Percentiles rank a stretch among this genome's conserved stretches.
phyloP scores from a whole-genome alignment of 2,329 filamentous ascomycete species.

The Elsinoe batatas region DNA sequence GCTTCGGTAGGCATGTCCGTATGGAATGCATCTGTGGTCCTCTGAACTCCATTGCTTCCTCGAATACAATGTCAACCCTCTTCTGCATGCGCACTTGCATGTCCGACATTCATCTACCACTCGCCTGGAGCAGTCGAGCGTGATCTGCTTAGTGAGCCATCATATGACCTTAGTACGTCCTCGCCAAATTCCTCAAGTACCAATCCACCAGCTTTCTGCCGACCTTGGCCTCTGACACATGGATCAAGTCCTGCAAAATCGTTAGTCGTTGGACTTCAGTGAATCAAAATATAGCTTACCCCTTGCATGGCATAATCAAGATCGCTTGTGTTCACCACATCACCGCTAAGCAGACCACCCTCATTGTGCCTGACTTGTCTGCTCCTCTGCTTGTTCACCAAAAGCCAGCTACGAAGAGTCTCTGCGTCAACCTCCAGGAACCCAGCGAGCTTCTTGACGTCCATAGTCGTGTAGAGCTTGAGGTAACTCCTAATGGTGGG shows the following conservation, averaged over 20 bases:
- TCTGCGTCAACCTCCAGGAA: constrained; percentile 97
- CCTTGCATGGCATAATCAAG: constrained; percentile 95
- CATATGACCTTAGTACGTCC: constrained; percentile 61
- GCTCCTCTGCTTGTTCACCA: constrained; percentile 98
- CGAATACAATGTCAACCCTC: too few relatives aligned
- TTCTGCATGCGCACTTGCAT: background rate
- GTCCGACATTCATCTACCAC: background rate
- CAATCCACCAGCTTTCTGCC: constrained; percentile 95
- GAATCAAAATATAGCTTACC: constrained; percentile 43
- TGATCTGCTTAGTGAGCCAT: background rate
- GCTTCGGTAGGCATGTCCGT: too few relatives aligned
- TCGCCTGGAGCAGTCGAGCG: background rate
- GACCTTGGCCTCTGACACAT: constrained; percentile 98
- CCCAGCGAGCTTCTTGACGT: constrained; percentile 91
- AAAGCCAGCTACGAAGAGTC: constrained; percentile 81
- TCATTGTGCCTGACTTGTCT: constrained; percentile 93
- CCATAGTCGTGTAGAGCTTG: constrained; percentile 98
- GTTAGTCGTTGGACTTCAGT: constrained; percentile 19
- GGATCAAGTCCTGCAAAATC: constrained; percentile 68
- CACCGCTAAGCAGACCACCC: constrained; percentile 80
- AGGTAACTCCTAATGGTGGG: constrained; percentile 97
- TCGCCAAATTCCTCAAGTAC: constrained; percentile 94
- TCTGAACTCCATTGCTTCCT: too few relatives aligned
- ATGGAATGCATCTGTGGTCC: too few relatives aligned
- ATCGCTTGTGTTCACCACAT: constrained; percentile 86